Evolutionary conservation across 352 stramenopile species (phyloP).

Genomic region (Elongisporangium senticosum): DNA sequence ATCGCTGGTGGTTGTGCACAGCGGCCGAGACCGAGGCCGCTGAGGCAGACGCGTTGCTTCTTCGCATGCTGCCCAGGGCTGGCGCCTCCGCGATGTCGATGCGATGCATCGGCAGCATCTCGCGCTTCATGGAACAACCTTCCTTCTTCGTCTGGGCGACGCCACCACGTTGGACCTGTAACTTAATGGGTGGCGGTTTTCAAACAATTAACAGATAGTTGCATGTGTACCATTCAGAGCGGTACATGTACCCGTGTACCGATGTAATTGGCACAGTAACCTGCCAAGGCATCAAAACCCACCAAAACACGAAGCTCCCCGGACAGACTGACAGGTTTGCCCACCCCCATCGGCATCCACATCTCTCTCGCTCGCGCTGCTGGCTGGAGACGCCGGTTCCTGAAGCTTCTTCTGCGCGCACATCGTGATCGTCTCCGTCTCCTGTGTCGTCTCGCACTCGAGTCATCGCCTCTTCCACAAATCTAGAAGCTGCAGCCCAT

Average conservation of each 20-base stretch:
- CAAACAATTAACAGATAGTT: background rate
- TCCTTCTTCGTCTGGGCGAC: background rate
- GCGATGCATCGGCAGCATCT: constrained; percentile 6
- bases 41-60: background rate
- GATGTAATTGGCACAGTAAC: background rate
- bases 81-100: constrained; percentile 13
- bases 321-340: background rate
- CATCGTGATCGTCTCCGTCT: background rate
- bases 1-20: background rate
- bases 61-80: background rate
- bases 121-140: background rate
- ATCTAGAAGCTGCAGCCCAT: background rate
- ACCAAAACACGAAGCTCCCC: background rate
- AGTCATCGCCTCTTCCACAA: background rate
- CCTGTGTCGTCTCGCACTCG: background rate
- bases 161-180: too few relatives aligned
- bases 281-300: constrained; percentile 1
- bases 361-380: background rate
- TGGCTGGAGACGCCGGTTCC: background rate
- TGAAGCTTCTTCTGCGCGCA: background rate
- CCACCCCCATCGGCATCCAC: background rate
- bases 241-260: background rate
- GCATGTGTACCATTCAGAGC: too few relatives aligned
- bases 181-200: background rate
- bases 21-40: background rate